Evolutionary conservation across 2,329 filamentous ascomycete genomes (phyloP), one percentile per base, ranked within the genome.

Genomic region (Ophiocordyceps camponoti-floridani): DNA sequence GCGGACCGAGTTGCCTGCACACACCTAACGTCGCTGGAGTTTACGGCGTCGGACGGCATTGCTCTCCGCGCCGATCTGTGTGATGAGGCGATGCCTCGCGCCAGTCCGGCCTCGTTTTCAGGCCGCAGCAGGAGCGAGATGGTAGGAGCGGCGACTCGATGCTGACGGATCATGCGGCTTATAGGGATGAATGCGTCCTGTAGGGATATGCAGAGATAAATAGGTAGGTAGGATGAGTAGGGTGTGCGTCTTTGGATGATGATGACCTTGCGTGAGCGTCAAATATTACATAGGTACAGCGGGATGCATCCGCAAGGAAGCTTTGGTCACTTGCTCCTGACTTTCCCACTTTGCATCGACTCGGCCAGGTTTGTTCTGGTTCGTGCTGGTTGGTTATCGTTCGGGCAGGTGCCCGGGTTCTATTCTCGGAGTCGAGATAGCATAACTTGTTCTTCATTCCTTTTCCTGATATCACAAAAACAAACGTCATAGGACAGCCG

Each of bases 1-100:
- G n/a, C 14, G 13, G 7, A 8, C 14, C 7, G 9, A 16, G 9
- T n/a, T 6, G 14, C 5, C n/a, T 37, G 14, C 11, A 43, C 48
- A 33, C 52, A 61, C 58, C 50, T 58, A 40, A 48, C 40, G 5
- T 59, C 56, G 28, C 28, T 30, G 28, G 28, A 30, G 28, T 12
- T 12, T 12, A 30, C 28, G 28, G 28, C 28, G 26, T 45, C 44
- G 6, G 35, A 11, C 16, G 44, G 18, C 42, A 47, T 46, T 8
- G 30, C 27, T 18, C 41, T 43, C 31, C 41, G 41, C 28, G 44
- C 10, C 30, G 48, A 41, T 5, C 46, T 46, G 31, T 49, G 18
- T 26, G 53, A 48, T 52, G 58, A 59, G 28, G 44, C 42, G 35
- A 8, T 16, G 44, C 38, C 33, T 9, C 19, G 42, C 26, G 18